Evolutionary conservation across 805 yeast species (phyloP), one percentile per base, ranked within the genome.

Genomic region (Zygosaccharomyces kombuchaensis): DNA sequence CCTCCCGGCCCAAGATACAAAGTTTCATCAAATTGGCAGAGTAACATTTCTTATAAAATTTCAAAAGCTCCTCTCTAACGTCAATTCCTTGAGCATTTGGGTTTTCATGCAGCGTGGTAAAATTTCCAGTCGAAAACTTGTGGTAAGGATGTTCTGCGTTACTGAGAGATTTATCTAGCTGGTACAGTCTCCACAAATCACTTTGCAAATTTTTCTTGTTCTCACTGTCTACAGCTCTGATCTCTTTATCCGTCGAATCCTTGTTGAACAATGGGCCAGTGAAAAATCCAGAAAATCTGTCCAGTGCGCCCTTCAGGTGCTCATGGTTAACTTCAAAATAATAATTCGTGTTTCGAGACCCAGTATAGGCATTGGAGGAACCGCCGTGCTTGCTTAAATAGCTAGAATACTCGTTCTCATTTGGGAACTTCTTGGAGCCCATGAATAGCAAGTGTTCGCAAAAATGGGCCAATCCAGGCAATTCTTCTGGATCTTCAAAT

Each of bases 141-240:
- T 82, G 80, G 65, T 78, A 86, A 0, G 98, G 97, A 66, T 93
- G 98, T 0, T 68, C 58, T 1, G 80, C 78, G 62, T 84, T 87
- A 13, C 93, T 74, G 30, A 82, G 70, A 41, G 82, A 75, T 67
- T 87, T 85, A 45, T 86, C 90, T 43, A 91, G 72, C 68, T 91
- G 98, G 58, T 83, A 82, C 40, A 87, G 68, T 58, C 98, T 78
- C 97, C 98, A 89, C 36, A 69, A 62, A 65, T 91, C 99, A 61
- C 76, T 84, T 65, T 91, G 98, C 43, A 93, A 71, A 63, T 91
- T 91, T 69, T 93, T 91, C 64, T 89, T 91, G 70, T 91, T 88
- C 68, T 91, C 99, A 31, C 96, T 85, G 66, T 91, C 96, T 8
- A 91, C 98, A 1, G 98, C 98, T 52, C 81, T 79, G 57, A 91